Evolutionary conservation across 805 yeast genomes (phyloP).

Genomic region (Wickerhamomyces mucosus): DNA sequence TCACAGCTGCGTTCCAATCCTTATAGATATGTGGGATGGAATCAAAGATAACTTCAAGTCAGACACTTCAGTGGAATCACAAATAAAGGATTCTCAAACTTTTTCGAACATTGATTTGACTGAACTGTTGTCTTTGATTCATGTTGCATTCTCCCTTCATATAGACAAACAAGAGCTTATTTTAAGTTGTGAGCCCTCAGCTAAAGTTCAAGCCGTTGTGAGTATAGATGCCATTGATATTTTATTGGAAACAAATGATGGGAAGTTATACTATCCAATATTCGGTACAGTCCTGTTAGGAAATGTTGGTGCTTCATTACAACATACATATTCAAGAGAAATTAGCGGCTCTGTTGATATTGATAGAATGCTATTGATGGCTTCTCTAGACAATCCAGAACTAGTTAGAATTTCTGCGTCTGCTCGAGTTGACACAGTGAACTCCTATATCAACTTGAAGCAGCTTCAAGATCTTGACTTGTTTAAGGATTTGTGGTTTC

Average conservation of each 20-base stretch:
- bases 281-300: slow-evolving; percentile 38
- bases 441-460: slow-evolving; percentile 61
- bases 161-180: slow-evolving; percentile 68
- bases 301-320: slow-evolving; percentile 62
- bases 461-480: slow-evolving; percentile 82
- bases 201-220: slow-evolving; percentile 81
- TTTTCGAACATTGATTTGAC: slow-evolving; percentile 27
- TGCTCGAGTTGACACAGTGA: slow-evolving; percentile 43
- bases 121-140: slow-evolving; percentile 42
- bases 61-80: no score
- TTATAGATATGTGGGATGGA: slow-evolving; percentile 47
- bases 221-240: slow-evolving; percentile 61
- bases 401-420: slow-evolving; percentile 39
- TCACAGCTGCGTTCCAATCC: slow-evolving; percentile 72
- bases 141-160: slow-evolving; percentile 50
- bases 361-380: slow-evolving; percentile 13
- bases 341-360: slow-evolving; percentile 62
- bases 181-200: slow-evolving; percentile 88
- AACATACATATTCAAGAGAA: slow-evolving; percentile 86
- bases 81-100: no score
- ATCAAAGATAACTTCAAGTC: no score
- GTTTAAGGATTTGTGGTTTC: slow-evolving; percentile 77
- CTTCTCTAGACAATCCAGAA: not conserved
- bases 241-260: slow-evolving; percentile 41
- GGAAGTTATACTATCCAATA: slow-evolving; percentile 30